Percentiles rank a stretch among this genome's conserved stretches.
These are phyloP conservation scores for Golubevia sp. DNA, from an alignment of 1,284 basidiomycete species.

Conservation along the genomic window DNA sequence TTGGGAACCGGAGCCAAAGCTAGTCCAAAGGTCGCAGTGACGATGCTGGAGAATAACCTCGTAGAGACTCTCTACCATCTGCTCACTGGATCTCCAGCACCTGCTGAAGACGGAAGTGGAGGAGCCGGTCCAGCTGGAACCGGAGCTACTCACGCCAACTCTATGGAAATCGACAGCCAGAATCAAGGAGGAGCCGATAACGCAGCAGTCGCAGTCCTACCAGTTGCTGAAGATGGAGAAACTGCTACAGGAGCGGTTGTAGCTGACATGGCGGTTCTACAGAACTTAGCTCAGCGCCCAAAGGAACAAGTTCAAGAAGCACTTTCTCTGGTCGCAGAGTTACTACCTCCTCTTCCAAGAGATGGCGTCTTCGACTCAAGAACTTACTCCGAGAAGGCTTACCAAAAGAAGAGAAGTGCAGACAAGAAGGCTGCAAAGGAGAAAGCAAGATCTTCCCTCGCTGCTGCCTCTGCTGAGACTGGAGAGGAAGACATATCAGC, in stretches of 20 bases:
- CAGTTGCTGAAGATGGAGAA: constrained; percentile 1
- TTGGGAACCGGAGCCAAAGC: constrained; percentile 42
- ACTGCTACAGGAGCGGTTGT: constrained; percentile 17
- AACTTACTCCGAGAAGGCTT: constrained; percentile 82
- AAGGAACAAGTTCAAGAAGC: constrained; percentile 71
- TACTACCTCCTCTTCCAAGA: constrained; percentile 61
- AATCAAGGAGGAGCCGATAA: constrained; percentile 13
- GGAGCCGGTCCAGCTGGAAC: constrained; percentile 8
- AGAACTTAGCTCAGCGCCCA: constrained; percentile 91
- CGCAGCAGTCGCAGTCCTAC: constrained; percentile 16
- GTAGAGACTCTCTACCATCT: constrained; percentile 54
- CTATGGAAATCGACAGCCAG: constrained; percentile 25
- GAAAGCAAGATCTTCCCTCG: constrained; percentile 70
- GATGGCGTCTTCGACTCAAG: constrained; percentile 94
- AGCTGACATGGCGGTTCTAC: constrained; percentile 91
- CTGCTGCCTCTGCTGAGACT: constrained; percentile 66
- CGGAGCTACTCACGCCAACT: constrained; percentile 14
- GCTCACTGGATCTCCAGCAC: constrained; percentile 51
- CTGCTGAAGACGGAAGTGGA: constrained; percentile 11
- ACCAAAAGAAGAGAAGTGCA: constrained; percentile 52
- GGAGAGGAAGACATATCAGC: no score
- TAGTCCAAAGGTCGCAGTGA: constrained; percentile 38
- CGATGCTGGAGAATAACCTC: constrained; percentile 47
- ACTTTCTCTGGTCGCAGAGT: constrained; percentile 42
- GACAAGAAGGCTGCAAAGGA: constrained; percentile 35